These are phyloP conservation scores for Linnemannia exigua DNA, from an alignment of 192 early-diverging fungal species.

Conservation along the genomic window DNA sequence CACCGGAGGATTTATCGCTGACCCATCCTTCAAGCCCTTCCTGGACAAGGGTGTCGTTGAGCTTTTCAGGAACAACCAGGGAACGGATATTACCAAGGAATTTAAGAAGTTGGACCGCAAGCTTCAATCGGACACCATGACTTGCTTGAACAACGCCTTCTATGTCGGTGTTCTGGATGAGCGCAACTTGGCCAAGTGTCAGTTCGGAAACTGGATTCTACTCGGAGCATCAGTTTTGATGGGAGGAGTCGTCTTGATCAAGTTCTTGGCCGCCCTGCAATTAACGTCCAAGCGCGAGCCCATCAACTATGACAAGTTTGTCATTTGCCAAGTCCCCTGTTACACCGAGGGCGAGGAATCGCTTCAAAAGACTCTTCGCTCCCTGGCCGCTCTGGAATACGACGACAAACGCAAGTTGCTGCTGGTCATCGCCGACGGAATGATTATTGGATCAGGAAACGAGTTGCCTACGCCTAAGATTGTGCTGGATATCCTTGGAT, in stretches of 20 bases:
- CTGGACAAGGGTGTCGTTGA: constrained; percentile 48
- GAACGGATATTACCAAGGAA: constrained; percentile 64
- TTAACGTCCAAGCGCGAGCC: constrained; percentile 75
- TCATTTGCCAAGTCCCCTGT: constrained; percentile 86
- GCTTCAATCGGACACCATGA: constrained; percentile 50
- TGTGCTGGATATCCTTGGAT: constrained; percentile 82
- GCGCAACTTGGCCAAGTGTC: constrained; percentile 66
- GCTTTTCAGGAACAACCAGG: constrained; percentile 60
- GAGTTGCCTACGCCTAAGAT: constrained; percentile 87
- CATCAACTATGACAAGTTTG: constrained; percentile 80
- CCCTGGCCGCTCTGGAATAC: constrained; percentile 76
- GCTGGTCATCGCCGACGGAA: constrained; percentile 84
- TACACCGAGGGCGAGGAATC: constrained; percentile 89
- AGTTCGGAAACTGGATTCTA: constrained; percentile 78
- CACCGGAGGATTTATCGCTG: constrained; percentile 59
- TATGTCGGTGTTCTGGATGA: constrained; percentile 77
- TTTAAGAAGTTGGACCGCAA: constrained; percentile 49
- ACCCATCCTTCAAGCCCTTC: constrained; percentile 60
- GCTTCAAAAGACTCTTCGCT: constrained; percentile 80
- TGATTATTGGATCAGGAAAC: constrained; percentile 87
- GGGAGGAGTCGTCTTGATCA: constrained; percentile 77
- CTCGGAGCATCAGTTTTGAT: constrained; percentile 73
- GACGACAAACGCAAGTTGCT: constrained; percentile 88
- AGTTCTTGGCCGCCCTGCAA: constrained; percentile 84
- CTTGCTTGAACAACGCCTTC: constrained; percentile 77